Base-by-base conservation (phyloP, 2,329 filamentous ascomycete genomes). In the Xylariaceae sp. region DNA sequence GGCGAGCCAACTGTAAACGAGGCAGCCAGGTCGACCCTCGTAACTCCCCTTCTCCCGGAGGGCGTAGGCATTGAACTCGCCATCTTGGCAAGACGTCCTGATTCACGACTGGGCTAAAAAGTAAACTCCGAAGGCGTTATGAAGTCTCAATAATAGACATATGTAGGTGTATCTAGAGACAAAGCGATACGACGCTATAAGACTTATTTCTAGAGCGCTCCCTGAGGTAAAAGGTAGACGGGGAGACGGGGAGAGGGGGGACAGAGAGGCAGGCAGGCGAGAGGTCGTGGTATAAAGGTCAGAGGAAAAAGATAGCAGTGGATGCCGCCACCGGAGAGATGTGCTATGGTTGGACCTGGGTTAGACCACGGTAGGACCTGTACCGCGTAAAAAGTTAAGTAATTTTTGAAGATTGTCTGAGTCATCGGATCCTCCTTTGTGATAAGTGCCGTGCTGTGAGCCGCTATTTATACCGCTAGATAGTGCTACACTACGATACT, bases 1-100 rank as follows among this genome's bases (percentile, higher is more conserved):
- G 87, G 86, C n/a, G 87, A 88, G 34, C 78, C 76, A 18, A 83
- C 80, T 30, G 76, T 76, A 71, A 85, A 85, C 4, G 81, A 82
- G n/a, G 76, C 75, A 41, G 75, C 75, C 44, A 78, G 68, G 53
- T 72, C 64, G 10, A 59, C 35, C 13, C 57, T 64, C n/a, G 64
- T 49, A 35, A 51, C 60, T 51, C 60, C 64, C 53, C 60, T 30
- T 30, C 23, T 56, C 18, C 58, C 63, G 4, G 55, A 51, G n/a
- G 69, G 65, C n/a, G 69, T 67, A 7, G 64, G 64, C 54, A 61
- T 66, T 11, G 69, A 63, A 57, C 53, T 65, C 13, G 66, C 51
- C 69, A 71, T 71, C 39, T 39, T 8, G 4, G 37, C 47, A 55
- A 23, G 52, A 10, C n/a, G 53, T 4, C 15, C 53, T 49, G 44